Evolutionary conservation across 2,329 filamentous ascomycete genomes (phyloP).

Genomic region (Curvularia sp.): DNA sequence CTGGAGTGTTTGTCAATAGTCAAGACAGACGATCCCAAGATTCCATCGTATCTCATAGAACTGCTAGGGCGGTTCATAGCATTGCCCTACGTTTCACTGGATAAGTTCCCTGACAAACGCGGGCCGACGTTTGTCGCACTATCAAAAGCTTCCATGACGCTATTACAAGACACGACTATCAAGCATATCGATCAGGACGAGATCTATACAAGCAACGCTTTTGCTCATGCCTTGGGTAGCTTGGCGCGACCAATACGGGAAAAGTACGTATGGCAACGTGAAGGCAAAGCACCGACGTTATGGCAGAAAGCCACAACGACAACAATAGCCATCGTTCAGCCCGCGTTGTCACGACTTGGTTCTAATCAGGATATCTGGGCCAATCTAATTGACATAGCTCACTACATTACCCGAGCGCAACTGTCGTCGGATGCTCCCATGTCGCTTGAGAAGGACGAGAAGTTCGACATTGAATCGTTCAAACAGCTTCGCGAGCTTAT

Average conservation of each 20-base stretch:
- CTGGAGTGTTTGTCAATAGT: conserved; percentile 72
- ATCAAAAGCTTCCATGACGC: conserved; percentile 79
- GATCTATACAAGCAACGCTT: conserved; percentile 72
- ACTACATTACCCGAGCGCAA: conserved; percentile 49
- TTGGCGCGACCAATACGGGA: conserved; percentile 73
- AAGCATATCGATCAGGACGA: conserved; percentile 67
- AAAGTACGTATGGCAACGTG: conserved; percentile 79
- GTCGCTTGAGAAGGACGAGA: conserved; percentile 66
- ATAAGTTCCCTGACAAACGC: conserved; percentile 30
- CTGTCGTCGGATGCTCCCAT: conserved; percentile 47
- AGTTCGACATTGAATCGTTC: conserved; percentile 82
- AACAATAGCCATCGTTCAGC: conserved; percentile 70
- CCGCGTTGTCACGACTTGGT: conserved; percentile 62
- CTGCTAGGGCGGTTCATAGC: conserved; percentile 74
- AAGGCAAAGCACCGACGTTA: conserved; percentile 72
- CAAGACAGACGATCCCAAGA: conserved; percentile 68
- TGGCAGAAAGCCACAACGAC: conserved; percentile 83
- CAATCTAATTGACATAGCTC: conserved; percentile 49
- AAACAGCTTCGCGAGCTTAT: conserved; percentile 72
- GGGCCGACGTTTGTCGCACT: conserved; percentile 88
- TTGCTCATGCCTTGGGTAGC: conserved; percentile 69
- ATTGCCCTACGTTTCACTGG: conserved; percentile 66
- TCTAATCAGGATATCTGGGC: conserved; percentile 67
- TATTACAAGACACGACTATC: conserved; percentile 68
- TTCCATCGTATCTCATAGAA: conserved; percentile 71